Evolutionary conservation across 1,284 basidiomycete species (phyloP).

Genomic region (Microbotryum scabiosae): DNA sequence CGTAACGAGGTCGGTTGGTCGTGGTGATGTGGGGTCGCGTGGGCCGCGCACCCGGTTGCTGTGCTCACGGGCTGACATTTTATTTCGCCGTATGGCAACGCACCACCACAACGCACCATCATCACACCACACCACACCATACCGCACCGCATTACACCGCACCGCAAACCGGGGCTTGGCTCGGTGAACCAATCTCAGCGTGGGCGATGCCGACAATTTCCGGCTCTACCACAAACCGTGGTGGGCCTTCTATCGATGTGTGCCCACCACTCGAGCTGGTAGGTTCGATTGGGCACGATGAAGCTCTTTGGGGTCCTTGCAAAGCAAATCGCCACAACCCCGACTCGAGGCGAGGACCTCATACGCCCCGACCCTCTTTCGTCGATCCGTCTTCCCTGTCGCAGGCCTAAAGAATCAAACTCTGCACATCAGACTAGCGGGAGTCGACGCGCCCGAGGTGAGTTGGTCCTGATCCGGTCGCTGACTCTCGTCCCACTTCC

Average conservation of each 20-base stretch:
- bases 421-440: conserved; percentile 72
- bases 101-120: too few relatives aligned
- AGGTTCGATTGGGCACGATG: too few relatives aligned
- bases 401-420: conserved; percentile 67
- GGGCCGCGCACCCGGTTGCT: too few relatives aligned
- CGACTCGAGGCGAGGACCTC: background rate
- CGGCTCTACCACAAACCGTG: conserved; percentile 65
- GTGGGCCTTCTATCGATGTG: conserved; percentile 57
- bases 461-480: background rate
- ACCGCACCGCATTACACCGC: too few relatives aligned
- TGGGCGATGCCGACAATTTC: conserved; percentile 46
- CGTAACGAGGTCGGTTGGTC: conserved; percentile 1
- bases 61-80: too few relatives aligned
- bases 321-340: too few relatives aligned
- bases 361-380: background rate
- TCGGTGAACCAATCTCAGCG: conserved; percentile 11
- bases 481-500: background rate
- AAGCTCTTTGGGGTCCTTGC: too few relatives aligned
- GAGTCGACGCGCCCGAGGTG: conserved; percentile 83
- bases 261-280: conserved; percentile 45
- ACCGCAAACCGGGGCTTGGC: background rate
- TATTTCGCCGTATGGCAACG: too few relatives aligned
- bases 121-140: too few relatives aligned
- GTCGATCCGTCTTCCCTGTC: too few relatives aligned
- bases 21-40: too few relatives aligned